Evolutionary conservation across 1,284 basidiomycete species (phyloP).

Genomic region (Phaffia rhodozyma): DNA sequence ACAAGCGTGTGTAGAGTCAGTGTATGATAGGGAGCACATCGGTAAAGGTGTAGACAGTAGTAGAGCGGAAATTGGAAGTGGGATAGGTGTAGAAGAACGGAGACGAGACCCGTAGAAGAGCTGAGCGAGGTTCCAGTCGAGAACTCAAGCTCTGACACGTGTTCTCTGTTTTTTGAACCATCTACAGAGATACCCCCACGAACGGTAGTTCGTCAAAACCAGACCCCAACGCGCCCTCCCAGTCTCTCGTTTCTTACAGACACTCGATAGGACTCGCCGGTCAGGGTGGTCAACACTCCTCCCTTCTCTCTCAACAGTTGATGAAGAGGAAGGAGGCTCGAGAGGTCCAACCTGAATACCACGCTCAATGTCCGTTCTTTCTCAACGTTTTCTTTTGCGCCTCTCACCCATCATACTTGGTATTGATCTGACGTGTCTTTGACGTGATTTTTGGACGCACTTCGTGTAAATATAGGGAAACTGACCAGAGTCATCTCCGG

Average conservation of each 20-base stretch:
- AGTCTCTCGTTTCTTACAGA: slow-evolving; percentile 33
- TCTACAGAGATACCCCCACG: neutral
- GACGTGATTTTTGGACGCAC: neutral
- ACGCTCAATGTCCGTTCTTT: slow-evolving; percentile 52
- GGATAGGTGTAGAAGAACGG: neutral
- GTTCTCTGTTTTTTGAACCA: slow-evolving; percentile 20
- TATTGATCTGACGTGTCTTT: neutral
- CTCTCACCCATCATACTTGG: neutral
- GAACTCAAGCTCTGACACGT: too few relatives aligned
- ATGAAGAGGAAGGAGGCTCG: slow-evolving; percentile 80
- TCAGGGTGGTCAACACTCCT: slow-evolving; percentile 33
- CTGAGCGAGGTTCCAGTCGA: too few relatives aligned
- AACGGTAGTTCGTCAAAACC: neutral
- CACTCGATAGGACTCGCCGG: slow-evolving; percentile 37
- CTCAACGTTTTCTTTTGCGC: neutral
- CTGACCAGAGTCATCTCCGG: slow-evolving; percentile 93
- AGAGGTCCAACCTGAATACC: slow-evolving; percentile 85
- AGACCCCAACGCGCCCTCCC: slow-evolving; percentile 20
- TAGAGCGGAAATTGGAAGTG: neutral
- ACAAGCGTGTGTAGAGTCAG: too few relatives aligned
- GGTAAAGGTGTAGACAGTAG: neutral
- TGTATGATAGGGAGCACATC: too few relatives aligned
- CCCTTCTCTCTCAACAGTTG: slow-evolving; percentile 68
- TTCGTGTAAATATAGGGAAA: slow-evolving; percentile 49
- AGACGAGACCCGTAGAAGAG: too few relatives aligned